These are phyloP conservation scores for Pseudogymnoascus sp. DNA, from an alignment of 2,329 filamentous ascomycete genomes.

Conservation along the genomic window DNA sequence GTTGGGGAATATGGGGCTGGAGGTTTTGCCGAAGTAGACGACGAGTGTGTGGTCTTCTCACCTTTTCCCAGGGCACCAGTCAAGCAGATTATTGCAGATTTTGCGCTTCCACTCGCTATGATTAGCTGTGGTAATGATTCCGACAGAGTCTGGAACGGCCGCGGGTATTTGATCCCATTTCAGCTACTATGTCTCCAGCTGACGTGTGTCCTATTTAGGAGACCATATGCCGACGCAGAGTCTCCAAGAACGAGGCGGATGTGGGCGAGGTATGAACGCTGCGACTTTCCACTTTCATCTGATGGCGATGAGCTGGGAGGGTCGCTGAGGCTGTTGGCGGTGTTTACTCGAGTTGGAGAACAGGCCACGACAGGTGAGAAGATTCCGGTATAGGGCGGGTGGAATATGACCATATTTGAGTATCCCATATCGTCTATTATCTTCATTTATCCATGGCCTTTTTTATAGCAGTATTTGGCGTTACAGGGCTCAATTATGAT, in stretches of 20 bases:
- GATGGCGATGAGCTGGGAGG: constrained; percentile 12
- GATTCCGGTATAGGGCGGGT: neutral
- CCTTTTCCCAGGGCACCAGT: constrained; percentile 28
- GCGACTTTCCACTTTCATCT: constrained; percentile 12
- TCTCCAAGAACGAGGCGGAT: constrained; percentile 22
- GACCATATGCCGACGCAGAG: constrained; percentile 17
- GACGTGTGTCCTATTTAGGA: constrained; percentile 14
- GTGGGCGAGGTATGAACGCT: constrained; percentile 19
- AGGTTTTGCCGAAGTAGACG: constrained; percentile 32
- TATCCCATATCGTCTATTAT: too few relatives aligned
- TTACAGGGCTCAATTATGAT: neutral
- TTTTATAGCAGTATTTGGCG: neutral
- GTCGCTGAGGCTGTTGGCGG: neutral
- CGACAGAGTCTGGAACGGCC: constrained; percentile 7
- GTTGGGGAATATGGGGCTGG: constrained; percentile 22
- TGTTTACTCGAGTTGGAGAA: neutral
- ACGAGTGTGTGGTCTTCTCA: constrained; percentile 32
- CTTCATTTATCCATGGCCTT: too few relatives aligned
- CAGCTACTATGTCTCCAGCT: constrained; percentile 12
- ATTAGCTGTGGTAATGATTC: neutral
- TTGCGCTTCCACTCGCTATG: constrained; percentile 26
- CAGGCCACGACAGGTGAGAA: neutral
- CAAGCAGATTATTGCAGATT: constrained; percentile 33
- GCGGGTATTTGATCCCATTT: neutral
- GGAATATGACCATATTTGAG: too few relatives aligned